Base-by-base conservation (phyloP, 441 rosid genomes). In the Dalechampia spathulata region DNA sequence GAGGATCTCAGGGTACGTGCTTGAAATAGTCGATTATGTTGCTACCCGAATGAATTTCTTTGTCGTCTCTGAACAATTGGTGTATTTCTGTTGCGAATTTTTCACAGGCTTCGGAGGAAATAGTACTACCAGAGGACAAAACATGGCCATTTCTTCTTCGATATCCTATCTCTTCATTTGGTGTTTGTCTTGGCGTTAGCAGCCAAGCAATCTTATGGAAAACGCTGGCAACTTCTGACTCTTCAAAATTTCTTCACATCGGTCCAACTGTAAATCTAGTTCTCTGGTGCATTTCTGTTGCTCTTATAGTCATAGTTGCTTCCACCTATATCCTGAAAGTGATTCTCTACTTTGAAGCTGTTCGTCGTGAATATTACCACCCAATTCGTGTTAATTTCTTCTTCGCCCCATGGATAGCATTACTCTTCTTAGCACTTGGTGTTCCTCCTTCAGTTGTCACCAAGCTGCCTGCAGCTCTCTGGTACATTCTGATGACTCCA, bases 171-270 rank as follows among this genome's bases (percentile, higher is more conserved):
- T 78, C 96, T 52, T 81, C 96, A 0, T 91, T 78, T 44, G 95
- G 98, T 63, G 81, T 91, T 59, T 87, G 98, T 64, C 85, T 91
- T 12, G 98, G 98, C 36, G 79, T 84, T 17, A 73, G 89, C 67
- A 91, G 98, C 72, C 96, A 91, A 77, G 91, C 96, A 19, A 75
- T 91, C 26, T 61, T 91, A 85, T 91, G 96, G 96, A 91, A 88
- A 62, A 61, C 82, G 2, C 56, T 83, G 54, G 84, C 96, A 44
- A 75, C 85, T n/a, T 72, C 95, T 16, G 3, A 55, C 7, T 73
- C 93, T 23, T 74, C 80, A 68, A 74, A 73, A 32, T 88, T 88
- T 63, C 90, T 91, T 58, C 88, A 84, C 53, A 38, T 84, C 42
- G 71, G 65, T 32, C 67, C 59, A 14, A 16, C 10, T 5, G 47